A percentile compares a stretch with the other conserved stretches of the same genome.
Conservation (phyloP, 2,329 filamentous ascomycete species). For the Penicillium rolfsii region DNA sequence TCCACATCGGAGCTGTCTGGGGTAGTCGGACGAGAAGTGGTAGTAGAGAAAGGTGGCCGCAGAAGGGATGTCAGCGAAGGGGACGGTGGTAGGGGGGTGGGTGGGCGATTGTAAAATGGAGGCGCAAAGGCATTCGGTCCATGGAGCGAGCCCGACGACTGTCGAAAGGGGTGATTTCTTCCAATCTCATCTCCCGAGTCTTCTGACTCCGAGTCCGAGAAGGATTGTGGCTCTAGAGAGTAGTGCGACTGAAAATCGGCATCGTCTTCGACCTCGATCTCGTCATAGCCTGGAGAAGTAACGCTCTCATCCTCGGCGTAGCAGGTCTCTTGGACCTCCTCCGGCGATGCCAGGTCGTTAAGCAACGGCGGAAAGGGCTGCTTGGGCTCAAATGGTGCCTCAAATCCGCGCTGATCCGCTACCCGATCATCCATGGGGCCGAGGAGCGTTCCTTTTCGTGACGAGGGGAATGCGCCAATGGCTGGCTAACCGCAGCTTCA, state of each 20-base stretch:
- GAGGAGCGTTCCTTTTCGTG: not conserved
- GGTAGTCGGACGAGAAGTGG: conserved; percentile 85
- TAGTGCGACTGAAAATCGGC: conserved; percentile 53
- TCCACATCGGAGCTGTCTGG: conserved; percentile 92
- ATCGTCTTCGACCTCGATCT: conserved; percentile 43
- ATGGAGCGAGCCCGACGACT: conserved; percentile 47
- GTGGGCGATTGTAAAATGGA: conserved; percentile 96
- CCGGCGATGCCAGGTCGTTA: conserved; percentile 32
- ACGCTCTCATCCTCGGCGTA: conserved; percentile 33
- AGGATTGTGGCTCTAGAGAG: conserved; percentile 43
- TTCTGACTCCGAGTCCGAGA: conserved; percentile 42
- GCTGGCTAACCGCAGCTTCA: not conserved
- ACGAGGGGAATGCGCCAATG: not conserved
- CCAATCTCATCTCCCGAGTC: conserved; percentile 36
- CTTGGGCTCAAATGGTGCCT: conserved; percentile 35
- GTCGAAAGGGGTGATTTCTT: conserved; percentile 44
- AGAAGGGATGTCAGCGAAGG: conserved; percentile 91
- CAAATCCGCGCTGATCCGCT: conserved; percentile 7
- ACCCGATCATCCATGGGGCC: conserved; percentile 15
- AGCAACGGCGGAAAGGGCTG: conserved; percentile 40
- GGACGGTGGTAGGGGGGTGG: conserved; percentile 88
- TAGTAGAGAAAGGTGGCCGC: conserved; percentile 66
- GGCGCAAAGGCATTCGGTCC: conserved; percentile 64
- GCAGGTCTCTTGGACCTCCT: conserved; percentile 25
- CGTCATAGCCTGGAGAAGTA: conserved; percentile 35